Evolutionary conservation across 1,139 yeast species (phyloP), one percentile per base, ranked within the genome.

Genomic region (Waltiozyma sp.): DNA sequence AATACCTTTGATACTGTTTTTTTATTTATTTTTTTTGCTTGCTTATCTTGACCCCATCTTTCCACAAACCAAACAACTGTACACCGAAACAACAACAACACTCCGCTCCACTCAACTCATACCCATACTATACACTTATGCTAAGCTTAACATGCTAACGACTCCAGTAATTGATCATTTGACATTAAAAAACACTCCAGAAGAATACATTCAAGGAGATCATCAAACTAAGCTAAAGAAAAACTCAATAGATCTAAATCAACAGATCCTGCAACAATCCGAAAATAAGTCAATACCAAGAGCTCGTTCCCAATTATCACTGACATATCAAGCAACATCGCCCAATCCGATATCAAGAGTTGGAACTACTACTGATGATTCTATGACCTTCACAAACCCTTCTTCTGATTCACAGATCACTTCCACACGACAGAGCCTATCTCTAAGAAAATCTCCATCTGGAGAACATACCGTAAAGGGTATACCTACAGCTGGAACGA

Each of bases 361-460:
- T 3, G 41, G 42, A 2, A 47, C 56, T 3, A 42, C 45, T 4
- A 49, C 57, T 2, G 59, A 55, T 21, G 54, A 53, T 19, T 54
- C 58, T 5, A 44, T 52, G n/a, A 42, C 53, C 11, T 55, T 55
- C 47, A 55, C 59, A 7, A 50, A 51, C 19, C 54, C 52, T 23
- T 49, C 53, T 2, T 38, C 47, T 9, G 54, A 52, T 19, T 51
- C 55, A n/a, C 50, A 50, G 34, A 47, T 52, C 31, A 50, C 57
- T 16, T 47, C 52, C 16, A 45, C 23, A 11, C 28, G n/a, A 13
- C 28, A 26, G 28, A 14, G n/a, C n/a, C n/a, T n/a, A n/a, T n/a
- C n/a, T n/a, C n/a, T n/a, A n/a, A n/a, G n/a, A n/a, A n/a, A n/a
- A n/a, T n/a, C n/a, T n/a, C n/a, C n/a, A n/a, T n/a, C 13, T 10